Percentiles rank a stretch among this genome's conserved stretches.
Evolutionary conservation across 2,329 filamentous ascomycete genomes (phyloP).

Genomic region (Myriosclerotinia scirpicola): DNA sequence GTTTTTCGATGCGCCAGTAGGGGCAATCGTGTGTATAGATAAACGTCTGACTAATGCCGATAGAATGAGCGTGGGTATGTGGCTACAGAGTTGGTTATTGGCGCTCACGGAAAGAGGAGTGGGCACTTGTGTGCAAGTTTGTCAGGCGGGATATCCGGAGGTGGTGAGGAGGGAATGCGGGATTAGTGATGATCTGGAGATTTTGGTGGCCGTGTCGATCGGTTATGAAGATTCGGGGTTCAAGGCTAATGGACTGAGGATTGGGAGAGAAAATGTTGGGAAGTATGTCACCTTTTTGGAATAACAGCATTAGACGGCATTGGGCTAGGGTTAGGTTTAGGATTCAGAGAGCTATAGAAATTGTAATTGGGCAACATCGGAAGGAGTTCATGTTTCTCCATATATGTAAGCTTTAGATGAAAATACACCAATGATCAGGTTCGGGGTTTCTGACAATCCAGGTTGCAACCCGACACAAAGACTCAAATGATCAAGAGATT

Average conservation of each 20-base stretch:
- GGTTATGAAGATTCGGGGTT: conserved; percentile 16
- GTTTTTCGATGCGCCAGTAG: conserved; percentile 8
- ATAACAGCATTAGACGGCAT: not conserved
- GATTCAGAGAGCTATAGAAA: not conserved
- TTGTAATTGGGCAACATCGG: not conserved
- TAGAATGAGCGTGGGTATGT: conserved; percentile 17
- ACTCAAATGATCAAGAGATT: too few relatives aligned
- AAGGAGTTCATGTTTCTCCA: not conserved
- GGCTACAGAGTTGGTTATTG: conserved; percentile 19
- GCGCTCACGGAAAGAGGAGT: conserved; percentile 19
- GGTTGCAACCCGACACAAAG: not conserved
- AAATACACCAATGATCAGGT: not conserved
- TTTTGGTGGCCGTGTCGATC: conserved; percentile 19
- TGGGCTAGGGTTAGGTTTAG: not conserved
- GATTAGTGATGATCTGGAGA: conserved; percentile 13
- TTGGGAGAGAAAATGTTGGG: not conserved
- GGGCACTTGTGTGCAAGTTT: conserved; percentile 9
- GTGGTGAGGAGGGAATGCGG: conserved; percentile 4
- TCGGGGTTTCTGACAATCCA: too few relatives aligned
- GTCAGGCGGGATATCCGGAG: conserved; percentile 13
- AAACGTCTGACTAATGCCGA: not conserved
- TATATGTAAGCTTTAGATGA: not conserved
- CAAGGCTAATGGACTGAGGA: not conserved
- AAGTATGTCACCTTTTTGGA: conserved; percentile 10
- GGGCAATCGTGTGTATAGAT: conserved; percentile 20